These are phyloP conservation scores for Ceratocystis albifundus DNA, from an alignment of 2,329 filamentous ascomycete genomes.

Conservation along the genomic window DNA sequence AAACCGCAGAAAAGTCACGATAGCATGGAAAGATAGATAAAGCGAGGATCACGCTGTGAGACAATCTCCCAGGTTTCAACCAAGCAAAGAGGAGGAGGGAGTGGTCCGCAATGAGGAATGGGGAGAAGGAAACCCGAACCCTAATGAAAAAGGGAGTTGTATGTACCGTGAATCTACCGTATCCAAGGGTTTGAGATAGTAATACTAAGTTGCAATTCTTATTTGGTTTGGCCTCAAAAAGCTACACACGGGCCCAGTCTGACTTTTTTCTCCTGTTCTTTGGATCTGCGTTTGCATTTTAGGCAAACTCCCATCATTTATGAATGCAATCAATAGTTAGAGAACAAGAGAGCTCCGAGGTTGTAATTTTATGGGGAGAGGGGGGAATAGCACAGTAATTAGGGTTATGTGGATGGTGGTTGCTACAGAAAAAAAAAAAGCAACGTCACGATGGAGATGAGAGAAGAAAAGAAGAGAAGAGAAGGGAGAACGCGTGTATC, in stretches of 20 bases:
- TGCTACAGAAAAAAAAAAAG: not conserved
- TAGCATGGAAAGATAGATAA: conserved; percentile 1
- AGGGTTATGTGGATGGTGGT: not conserved
- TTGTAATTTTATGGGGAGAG: not conserved
- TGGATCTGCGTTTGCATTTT: not conserved
- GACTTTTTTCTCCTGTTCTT: not conserved
- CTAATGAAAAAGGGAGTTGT: not conserved
- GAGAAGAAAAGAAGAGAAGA: not conserved
- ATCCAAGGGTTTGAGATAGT: not conserved
- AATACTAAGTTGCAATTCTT: not conserved
- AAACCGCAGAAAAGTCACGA: not conserved
- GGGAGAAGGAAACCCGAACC: not conserved
- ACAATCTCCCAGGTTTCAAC: not conserved
- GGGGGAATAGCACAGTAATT: not conserved
- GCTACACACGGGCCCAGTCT: conserved; percentile 6
- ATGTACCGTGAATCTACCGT: not conserved
- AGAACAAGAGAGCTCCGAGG: not conserved
- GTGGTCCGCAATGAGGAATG: not conserved
- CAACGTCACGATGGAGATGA: not conserved
- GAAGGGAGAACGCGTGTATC: not conserved
- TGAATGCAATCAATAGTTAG: not conserved
- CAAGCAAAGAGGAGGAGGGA: not conserved
- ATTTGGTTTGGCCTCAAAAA: conserved; percentile 4
- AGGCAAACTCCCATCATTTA: not conserved
- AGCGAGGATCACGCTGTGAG: conserved; percentile 3